Evolutionary conservation across 2,329 filamentous ascomycete genomes (phyloP).

Genomic region (Fusarium sp.): DNA sequence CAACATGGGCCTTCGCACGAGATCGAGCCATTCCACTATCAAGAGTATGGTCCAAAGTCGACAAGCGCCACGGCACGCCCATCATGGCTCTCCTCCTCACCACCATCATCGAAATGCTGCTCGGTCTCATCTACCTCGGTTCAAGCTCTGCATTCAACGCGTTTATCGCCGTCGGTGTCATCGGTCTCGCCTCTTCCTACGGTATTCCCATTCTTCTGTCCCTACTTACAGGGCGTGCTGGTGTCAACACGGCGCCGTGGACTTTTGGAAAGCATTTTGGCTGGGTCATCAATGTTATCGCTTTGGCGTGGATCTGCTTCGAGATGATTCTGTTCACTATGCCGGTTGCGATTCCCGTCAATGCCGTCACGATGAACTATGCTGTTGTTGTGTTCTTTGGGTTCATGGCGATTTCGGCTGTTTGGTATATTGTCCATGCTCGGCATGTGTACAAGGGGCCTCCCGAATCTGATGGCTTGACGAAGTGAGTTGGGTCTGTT

Average conservation of each 20-base stretch:
- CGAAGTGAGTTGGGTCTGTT: not conserved
- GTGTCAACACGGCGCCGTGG: constrained; percentile 73
- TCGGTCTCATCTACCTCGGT: constrained; percentile 84
- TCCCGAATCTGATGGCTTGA: constrained; percentile 42
- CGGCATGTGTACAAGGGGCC: constrained; percentile 47
- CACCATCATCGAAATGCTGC: constrained; percentile 74
- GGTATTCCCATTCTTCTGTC: constrained; percentile 81
- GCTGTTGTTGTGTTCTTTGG: constrained; percentile 75
- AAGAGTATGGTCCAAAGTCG: constrained; percentile 74
- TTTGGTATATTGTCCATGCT: constrained; percentile 71
- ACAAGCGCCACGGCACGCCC: constrained; percentile 75
- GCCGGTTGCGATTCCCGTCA: constrained; percentile 72
- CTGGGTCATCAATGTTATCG: constrained; percentile 74
- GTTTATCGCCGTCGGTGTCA: constrained; percentile 84
- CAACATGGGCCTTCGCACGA: constrained; percentile 81
- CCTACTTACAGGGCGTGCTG: constrained; percentile 72
- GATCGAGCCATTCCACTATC: constrained; percentile 81
- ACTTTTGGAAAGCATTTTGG: constrained; percentile 75
- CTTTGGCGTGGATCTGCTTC: constrained; percentile 76
- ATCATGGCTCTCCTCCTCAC: constrained; percentile 77
- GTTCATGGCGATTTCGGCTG: constrained; percentile 69
- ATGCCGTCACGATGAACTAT: constrained; percentile 73
- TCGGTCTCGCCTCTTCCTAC: constrained; percentile 81
- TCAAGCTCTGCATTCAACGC: constrained; percentile 81
- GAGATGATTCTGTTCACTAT: constrained; percentile 83